Base-by-base conservation (phyloP, 1,284 basidiomycete species). In the Ceratobasidium sp. region DNA sequence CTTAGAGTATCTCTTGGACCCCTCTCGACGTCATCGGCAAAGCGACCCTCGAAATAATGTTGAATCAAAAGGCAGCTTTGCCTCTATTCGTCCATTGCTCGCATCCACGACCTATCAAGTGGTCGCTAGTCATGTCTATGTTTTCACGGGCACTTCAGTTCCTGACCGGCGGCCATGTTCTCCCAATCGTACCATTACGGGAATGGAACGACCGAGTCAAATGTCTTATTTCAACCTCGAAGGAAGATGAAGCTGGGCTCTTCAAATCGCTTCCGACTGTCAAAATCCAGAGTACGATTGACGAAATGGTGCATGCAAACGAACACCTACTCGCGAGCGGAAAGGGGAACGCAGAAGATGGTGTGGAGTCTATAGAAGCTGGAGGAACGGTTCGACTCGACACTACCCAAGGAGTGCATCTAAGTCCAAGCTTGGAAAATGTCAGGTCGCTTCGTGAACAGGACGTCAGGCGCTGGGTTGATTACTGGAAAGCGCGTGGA, bases 141-240 rank as follows among this genome's bases (percentile, higher is more conserved):
- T 77, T 85, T 26, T 81, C 83, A 0, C 53, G 79, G 13, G 72
- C 67, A 2, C 77, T 85, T 40, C 58, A 70, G 71, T 86, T 44
- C 23, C 58, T 26, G 12, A 73, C 46, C 4, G 33, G 33, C 33
- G 33, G 13, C n/a, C 9, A 40, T 28, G 9, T 10, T 5, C 71
- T 73, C 13, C 81, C 82, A 12, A 69, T 83, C 15, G 82, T 85
- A n/a, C 79, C 84, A 5, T 84, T 82, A 70, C 44, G 70, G 1
- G 80, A 83, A 26, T 87, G 86, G 84, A 77, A 86, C 33, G 64
- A 53, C 13, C 80, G 70, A 4, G 81, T 86, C 42, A 44, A 64
- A n/a, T 79, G 82, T n/a, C 66, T 76, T n/a, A 81, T 79, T 44
- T 23, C 72, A 0, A 80, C 81, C 44, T 79, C 80, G n/a, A 82